Base-by-base conservation (phyloP, 345 rosid genomes). In the Brassica nigra region DNA sequence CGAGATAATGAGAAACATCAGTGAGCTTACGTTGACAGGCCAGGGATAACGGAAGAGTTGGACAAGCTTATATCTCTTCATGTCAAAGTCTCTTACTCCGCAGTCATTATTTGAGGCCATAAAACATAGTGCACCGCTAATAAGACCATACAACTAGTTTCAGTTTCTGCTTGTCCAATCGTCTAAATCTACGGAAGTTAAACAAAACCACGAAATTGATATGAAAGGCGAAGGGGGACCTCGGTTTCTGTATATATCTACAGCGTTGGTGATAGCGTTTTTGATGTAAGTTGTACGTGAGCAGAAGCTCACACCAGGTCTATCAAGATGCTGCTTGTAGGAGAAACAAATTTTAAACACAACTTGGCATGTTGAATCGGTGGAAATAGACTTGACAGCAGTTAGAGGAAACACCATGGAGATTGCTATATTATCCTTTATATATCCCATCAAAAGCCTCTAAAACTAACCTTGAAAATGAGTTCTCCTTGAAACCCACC, bases 221-320 rank as follows among this genome's bases (percentile, higher is more conserved):
- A 76, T 54, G 67, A 75, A 79, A 39, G 62, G 81, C 8, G 15
- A 75, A 68, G 64, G 71, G 59, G 28, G 73, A 90, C 95, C 92
- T 90, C 8, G 90, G 69, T 81, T 84, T 57, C 68, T 88, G 79
- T 90, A 95, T 69, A 95, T 93, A 84, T 95, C 98, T 70, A 93
- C 86, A 9, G 98, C 97, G 80, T 93, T 95, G 55, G 97, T 93
- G 78, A 95, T 91, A 6, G 97, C 98, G 76, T 95, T 93, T 69
- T 95, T 97, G 36, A 91, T 93, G 80, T 89, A 84, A 68, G 98
- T 91, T 80, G 97, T 88, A 74, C 97, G 87, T 63, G 89, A 87
- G 81, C 99, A 92, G 84, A 88, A 95, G 86, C 91, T 90, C 44
- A 92, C 83, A 71, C 98, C 99, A 54, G 89, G 93, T 73, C 96